Evolutionary conservation across 805 yeast genomes (phyloP).

Genomic region (Cyberlindnera lachancei): DNA sequence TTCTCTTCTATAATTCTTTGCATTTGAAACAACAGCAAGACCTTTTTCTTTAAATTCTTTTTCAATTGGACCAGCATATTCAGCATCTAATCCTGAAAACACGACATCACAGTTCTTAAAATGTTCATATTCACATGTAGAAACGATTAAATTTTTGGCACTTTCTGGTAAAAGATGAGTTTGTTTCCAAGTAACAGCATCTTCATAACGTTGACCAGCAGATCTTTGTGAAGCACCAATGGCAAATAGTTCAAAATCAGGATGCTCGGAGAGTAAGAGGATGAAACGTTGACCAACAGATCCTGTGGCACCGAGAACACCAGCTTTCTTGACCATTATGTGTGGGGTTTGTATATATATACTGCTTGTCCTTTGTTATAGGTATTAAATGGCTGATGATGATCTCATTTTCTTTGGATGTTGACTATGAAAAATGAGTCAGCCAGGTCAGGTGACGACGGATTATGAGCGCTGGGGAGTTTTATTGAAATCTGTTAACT

Average conservation of each 20-base stretch:
- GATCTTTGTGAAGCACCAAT: constrained; percentile 92
- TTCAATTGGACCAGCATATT: constrained; percentile 89
- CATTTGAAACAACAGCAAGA: constrained; percentile 82
- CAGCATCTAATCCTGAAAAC: constrained; percentile 91
- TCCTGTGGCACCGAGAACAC: constrained; percentile 98
- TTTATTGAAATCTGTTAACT: no score
- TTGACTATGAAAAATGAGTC: no score
- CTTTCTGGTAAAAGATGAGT: constrained; percentile 68
- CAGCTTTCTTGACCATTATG: constrained; percentile 40
- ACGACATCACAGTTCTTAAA: constrained; percentile 91
- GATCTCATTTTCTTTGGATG: no score
- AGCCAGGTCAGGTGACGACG: no score
- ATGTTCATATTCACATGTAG: constrained; percentile 67
- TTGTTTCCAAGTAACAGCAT: constrained; percentile 94
- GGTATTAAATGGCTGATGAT: no score
- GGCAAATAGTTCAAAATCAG: constrained; percentile 76
- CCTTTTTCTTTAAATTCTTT: constrained; percentile 77
- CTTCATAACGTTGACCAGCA: constrained; percentile 80
- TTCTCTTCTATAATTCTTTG: constrained; percentile 90
- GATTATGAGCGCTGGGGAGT: no score
- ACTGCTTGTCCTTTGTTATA: neutral
- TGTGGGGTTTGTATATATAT: neutral
- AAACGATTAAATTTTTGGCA: constrained; percentile 57
- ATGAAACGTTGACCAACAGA: constrained; percentile 97
- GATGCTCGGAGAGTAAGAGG: constrained; percentile 74